phyloP scores from a whole-genome alignment of 2,329 filamentous ascomycete genomes.

The Davidsoniella eucalypti region DNA sequence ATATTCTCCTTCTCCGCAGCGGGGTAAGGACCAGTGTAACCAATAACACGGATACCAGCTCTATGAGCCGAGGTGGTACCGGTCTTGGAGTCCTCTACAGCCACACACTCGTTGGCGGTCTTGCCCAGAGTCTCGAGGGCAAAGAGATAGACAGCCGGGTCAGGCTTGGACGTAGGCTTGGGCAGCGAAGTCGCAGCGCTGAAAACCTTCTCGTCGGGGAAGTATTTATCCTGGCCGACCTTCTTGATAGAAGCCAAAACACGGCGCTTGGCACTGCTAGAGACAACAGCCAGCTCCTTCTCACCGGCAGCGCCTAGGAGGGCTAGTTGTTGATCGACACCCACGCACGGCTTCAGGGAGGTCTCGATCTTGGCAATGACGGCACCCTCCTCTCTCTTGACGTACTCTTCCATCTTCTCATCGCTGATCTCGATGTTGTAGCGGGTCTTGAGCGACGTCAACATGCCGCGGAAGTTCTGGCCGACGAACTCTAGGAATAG shows the following conservation, averaged over 20 bases:
- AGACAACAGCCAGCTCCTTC: slow-evolving; percentile 67
- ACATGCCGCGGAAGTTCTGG: slow-evolving; percentile 90
- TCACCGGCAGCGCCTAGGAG: slow-evolving; percentile 41
- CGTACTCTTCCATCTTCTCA: slow-evolving; percentile 57
- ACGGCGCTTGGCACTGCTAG: slow-evolving; percentile 60
- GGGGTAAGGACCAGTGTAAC: slow-evolving; percentile 68
- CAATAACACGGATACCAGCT: slow-evolving; percentile 66
- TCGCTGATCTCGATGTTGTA: slow-evolving; percentile 53
- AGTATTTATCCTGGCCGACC: slow-evolving; percentile 65
- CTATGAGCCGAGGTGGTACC: slow-evolving; percentile 58
- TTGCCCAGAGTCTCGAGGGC: slow-evolving; percentile 60
- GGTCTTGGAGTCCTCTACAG: slow-evolving; percentile 79
- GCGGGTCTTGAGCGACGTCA: slow-evolving; percentile 57
- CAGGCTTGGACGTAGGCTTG: slow-evolving; percentile 75
- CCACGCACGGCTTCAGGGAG: slow-evolving; percentile 49
- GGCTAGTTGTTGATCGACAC: slow-evolving; percentile 51
- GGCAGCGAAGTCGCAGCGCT: slow-evolving; percentile 64
- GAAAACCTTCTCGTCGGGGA: slow-evolving; percentile 59
- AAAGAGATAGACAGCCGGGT: slow-evolving; percentile 74
- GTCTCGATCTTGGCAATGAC: slow-evolving; percentile 67
- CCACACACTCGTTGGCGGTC: slow-evolving; percentile 54
- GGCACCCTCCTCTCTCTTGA: slow-evolving; percentile 61
- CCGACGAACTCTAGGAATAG: slow-evolving; percentile 81
- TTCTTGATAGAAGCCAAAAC: slow-evolving; percentile 65
- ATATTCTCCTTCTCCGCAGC: slow-evolving; percentile 46